Evolutionary conservation across 176 grass and related monocot species (phyloP), one percentile per base, ranked within the genome.

Genomic region (Carex parvula): DNA sequence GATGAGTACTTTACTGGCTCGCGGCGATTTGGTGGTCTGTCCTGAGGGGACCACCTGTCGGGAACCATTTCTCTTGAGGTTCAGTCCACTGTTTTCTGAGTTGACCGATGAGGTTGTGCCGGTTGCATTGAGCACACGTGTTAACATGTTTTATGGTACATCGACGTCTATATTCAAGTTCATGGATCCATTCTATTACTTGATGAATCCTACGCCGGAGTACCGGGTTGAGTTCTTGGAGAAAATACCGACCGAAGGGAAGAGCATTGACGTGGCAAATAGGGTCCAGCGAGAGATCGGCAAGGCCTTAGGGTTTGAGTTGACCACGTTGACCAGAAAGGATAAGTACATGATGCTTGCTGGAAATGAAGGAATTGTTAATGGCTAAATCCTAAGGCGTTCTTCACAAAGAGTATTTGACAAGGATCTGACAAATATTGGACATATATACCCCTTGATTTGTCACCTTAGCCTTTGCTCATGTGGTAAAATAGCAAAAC

Each of bases 21-120:
- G 39, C 1, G 89, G 93, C 3, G 87, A 88, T 75, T 80, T 96
- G 29, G 89, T 93, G 57, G 91, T 97, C 41, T 97, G 94, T 85
- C 94, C 94, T 2, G 91, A 97, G 81, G 94, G 94, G 11, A 96
- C 94, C 2, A 97, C 94, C 3, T 97, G 94, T 83, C 74, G 94
- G 21, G 94, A 97, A 77, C 68, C 73, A 16, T 93, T 88, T 75
- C 84, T 97, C 35, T 80, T 97, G 10, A 81, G 91, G 18, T 89
- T 93, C 89, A 93, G 94, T 86, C 94, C 89, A 8, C 88, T 97
- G 57, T 91, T 87, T 68, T 63, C 89, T 5, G 91, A 93, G 85
- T 77, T 93, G 32, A 83, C 60, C 13, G 77, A 41, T 9, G 91
- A 22, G 41, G 88, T 90, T 16, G 85, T 81, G 58, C 87, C 94